Evolutionary conservation across 2,329 filamentous ascomycete species (phyloP).

Genomic region (Penicillium hesseltinei): DNA sequence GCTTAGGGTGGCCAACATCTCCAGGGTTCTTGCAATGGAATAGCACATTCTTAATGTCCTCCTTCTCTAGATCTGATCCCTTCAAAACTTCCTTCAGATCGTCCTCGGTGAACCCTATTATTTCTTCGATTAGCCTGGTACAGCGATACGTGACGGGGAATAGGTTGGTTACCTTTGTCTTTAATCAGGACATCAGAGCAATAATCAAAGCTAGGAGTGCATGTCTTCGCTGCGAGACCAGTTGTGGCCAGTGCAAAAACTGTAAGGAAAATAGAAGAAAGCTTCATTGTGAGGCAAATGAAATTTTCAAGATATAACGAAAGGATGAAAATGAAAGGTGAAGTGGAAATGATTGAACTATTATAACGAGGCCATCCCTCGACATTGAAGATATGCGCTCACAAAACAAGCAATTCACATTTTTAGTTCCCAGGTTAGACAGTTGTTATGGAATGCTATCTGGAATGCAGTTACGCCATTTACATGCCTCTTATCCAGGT

Average conservation of each 20-base stretch:
- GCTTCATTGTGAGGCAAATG: constrained; percentile 22
- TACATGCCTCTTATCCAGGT: background rate
- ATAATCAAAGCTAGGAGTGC: constrained; percentile 38
- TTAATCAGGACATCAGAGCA: constrained; percentile 31
- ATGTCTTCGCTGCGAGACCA: constrained; percentile 29
- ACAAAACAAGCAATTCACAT: constrained; percentile 9
- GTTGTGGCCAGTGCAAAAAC: constrained; percentile 19
- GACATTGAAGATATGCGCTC: background rate
- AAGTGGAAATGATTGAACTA: background rate
- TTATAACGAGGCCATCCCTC: background rate
- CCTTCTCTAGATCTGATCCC: constrained; percentile 27
- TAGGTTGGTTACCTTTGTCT: constrained; percentile 28
- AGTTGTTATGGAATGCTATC: constrained; percentile 5
- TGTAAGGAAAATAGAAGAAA: constrained; percentile 22
- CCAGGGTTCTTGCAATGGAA: constrained; percentile 39
- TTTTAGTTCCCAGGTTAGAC: background rate
- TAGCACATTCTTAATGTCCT: constrained; percentile 30
- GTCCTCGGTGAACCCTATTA: constrained; percentile 30
- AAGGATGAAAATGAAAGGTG: background rate
- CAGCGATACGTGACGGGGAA: background rate
- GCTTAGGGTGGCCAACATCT: constrained; percentile 32
- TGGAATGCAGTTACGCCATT: constrained; percentile 17
- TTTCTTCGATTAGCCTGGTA: background rate
- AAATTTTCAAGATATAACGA: background rate
- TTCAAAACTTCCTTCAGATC: constrained; percentile 30